Evolutionary conservation across 192 early-diverging fungal genomes (phyloP), one percentile per base, ranked within the genome.

Genomic region (Coemansia reversa): DNA sequence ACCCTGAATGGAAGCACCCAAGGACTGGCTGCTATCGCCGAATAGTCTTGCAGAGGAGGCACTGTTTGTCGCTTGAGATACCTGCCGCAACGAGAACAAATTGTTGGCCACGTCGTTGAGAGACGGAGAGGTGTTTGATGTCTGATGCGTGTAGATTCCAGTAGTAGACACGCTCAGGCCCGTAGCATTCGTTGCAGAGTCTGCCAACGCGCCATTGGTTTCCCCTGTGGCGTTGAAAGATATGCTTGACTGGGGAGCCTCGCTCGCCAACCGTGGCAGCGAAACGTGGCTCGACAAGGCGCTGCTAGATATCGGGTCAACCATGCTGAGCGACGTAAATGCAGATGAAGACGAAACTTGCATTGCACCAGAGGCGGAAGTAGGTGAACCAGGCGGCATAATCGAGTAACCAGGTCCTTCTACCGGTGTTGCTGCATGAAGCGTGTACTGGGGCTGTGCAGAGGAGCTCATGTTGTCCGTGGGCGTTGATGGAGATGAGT

Each of bases 61-160:
- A 4, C 19, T 19, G 8, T 27, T 19, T 7, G 33, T 57, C 5
- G 33, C 5, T 5, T 54, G 59, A 0, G 59, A 19, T 35, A 65
- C 47, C 29, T 77, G 75, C 0, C 76, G 49, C 45, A 79, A 42
- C 24, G 76, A 74, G 53, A 75, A 81, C 49, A 81, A 51, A 33
- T 75, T 81, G 24, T 20, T 61, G 18, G 78, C 78, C 1, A 81
- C 78, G 9, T 71, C 74, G 50, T 81, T 81, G 4, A 80, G 58
- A 0, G 77, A 67, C 7, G 78, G 78, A 25, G 78, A 75, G 0
- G 57, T 45, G 14, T 45, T 16, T 45, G 39, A 45, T 45, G 9
- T 11, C 39, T 45, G 39, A 16, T 45, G 39, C 12, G 39, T 14
- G 39, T 45, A 45, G 9, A 45, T 45, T 4, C 16, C 39, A 16